Base-by-base conservation (phyloP, 1,284 basidiomycete genomes). In the Microbotryum silenes-acaulis region DNA sequence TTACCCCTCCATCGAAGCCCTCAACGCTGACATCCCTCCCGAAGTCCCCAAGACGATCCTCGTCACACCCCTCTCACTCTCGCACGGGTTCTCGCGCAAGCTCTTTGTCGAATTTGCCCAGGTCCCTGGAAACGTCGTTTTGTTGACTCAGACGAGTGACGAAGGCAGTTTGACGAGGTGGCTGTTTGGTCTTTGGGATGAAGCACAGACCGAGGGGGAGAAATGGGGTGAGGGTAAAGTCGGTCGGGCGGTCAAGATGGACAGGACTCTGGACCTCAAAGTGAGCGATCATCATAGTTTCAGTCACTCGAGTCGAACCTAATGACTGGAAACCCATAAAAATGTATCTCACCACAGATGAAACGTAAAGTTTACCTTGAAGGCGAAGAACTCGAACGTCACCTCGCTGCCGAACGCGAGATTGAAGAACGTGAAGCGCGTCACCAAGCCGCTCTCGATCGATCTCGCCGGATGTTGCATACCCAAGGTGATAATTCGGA, bases 41-140 rank as follows among this genome's bases (percentile, higher is more conserved):
- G 60, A 70, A 7, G 67, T 88, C 61, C 90, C 94, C 0, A 97
- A 97, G 74, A 82, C 97, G 45, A 91, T 98, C 57, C 81, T 98
- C 6, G 91, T 94, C 0, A 88, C 94, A 23, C 94, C 96, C 0
- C 85, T 88, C 0, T 89, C 89, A 0, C 80, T 98, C 64, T 94
- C 92, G 0, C 88, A 97, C 72, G 94, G 96, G 1, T 88, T 89
- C 9, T 94, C 93, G 0, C 82, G 94, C 25, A 79, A 82, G 42
- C 75, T 98, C 3, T 94, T 98, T 73, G 80, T 85, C 12, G 83
- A 89, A 6, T 65, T 68, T 25, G 60, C 66, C 1, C 31, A 83
- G 8, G 81, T 84, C 12, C 83, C 87, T 0, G 85, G 86, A 61
- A 96, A 96, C 69, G 85, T 92, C 47, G 81, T 97, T 29, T 79